A percentile compares a stretch with the other conserved stretches of the same genome.
These are phyloP conservation scores for Penicillium sp. DNA, from an alignment of 2,329 filamentous ascomycete genomes.

Conservation along the genomic window DNA sequence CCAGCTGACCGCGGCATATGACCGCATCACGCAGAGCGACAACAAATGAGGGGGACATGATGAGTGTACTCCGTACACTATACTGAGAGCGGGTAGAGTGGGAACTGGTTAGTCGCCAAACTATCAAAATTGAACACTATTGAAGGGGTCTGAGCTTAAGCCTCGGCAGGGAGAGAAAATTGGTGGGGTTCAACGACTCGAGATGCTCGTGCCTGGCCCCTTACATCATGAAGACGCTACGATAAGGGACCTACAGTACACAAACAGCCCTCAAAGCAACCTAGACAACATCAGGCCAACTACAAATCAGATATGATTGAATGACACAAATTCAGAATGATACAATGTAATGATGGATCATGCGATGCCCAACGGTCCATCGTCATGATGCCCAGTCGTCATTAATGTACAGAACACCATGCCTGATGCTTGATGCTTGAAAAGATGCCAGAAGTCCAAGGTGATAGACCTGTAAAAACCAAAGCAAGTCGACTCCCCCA, in stretches of 20 bases:
- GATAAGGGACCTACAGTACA: too few species aligned
- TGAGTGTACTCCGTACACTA: too few species aligned
- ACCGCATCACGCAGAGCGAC: slow-evolving; percentile 18
- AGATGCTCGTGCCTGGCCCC: neutral
- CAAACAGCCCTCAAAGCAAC: neutral
- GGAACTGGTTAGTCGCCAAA: neutral
- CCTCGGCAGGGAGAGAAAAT: neutral
- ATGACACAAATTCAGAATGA: neutral
- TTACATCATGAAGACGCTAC: neutral
- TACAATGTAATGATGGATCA: slow-evolving; percentile 17
- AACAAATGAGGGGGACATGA: neutral
- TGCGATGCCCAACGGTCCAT: slow-evolving; percentile 12
- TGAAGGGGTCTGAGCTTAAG: neutral
- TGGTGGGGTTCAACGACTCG: neutral
- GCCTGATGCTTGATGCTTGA: slow-evolving; percentile 28
- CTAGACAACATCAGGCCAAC: neutral
- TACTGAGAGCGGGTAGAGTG: neutral
- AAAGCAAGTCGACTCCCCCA: slow-evolving; percentile 25
- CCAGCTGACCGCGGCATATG: slow-evolving; percentile 25
- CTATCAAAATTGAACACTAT: neutral
- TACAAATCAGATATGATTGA: neutral
- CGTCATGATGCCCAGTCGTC: slow-evolving; percentile 18
- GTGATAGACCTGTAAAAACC: slow-evolving; percentile 17
- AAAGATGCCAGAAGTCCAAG: neutral
- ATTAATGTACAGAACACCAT: slow-evolving; percentile 41